Conservation (phyloP, 2,329 filamentous ascomycete genomes). For the Didymella arachidicola region DNA sequence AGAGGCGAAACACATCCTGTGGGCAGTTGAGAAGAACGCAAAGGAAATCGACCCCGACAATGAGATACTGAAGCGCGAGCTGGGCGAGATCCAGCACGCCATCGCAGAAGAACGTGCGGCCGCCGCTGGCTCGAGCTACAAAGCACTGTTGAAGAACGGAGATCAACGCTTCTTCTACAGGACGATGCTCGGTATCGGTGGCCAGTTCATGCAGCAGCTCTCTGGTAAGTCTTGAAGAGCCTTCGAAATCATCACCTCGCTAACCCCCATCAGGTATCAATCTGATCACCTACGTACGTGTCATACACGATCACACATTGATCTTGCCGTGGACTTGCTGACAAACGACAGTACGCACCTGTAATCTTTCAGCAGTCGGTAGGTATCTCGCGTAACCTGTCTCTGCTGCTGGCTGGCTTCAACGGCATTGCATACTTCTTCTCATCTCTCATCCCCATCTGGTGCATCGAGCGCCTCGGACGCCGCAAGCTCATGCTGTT, state of each 20-base stretch:
- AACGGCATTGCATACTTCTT: constrained; percentile 48
- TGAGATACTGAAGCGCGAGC: not conserved
- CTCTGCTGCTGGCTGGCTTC: not conserved
- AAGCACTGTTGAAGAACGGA: not conserved
- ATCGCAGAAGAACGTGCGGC: not conserved
- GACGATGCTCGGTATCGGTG: not conserved
- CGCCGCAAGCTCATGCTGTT: constrained; percentile 43
- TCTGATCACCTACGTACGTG: not conserved
- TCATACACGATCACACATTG: not conserved
- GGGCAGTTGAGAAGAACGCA: not conserved
- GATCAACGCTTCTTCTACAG: not conserved
- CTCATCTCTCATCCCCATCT: constrained; percentile 50
- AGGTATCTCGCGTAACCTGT: not conserved
- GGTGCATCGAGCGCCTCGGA: constrained; percentile 49
- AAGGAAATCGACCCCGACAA: not conserved
- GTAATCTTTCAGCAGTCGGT: not conserved
- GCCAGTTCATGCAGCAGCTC: not conserved
- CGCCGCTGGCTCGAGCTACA: not conserved
- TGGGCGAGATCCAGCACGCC: not conserved
- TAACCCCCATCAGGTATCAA: not conserved
- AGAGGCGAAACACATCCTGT: not conserved
- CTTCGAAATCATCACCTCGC: not conserved
- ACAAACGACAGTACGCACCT: not conserved
- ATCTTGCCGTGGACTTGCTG: not conserved
- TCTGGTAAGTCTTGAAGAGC: not conserved